Percentiles rank a stretch among this genome's conserved stretches.
These are phyloP conservation scores for Pseudocercospora fijiensis DNA, from an alignment of 2,329 filamentous ascomycete species.

Conservation along the genomic window DNA sequence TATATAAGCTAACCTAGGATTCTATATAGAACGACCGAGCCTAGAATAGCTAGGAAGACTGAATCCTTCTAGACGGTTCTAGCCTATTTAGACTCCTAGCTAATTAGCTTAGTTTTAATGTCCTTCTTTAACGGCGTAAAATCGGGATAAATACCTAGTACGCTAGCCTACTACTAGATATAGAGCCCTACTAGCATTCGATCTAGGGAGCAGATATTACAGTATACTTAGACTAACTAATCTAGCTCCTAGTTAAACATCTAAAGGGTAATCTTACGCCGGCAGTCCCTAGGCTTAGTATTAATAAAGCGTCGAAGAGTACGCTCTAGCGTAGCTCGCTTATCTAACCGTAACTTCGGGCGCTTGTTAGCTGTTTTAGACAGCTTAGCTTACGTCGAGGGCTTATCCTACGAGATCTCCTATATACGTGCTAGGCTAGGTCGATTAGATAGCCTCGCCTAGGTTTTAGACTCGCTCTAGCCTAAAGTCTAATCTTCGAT, in stretches of 20 bases:
- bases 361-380: background rate
- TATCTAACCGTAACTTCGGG: background rate
- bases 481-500: background rate
- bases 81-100: background rate
- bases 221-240: background rate
- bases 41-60: background rate
- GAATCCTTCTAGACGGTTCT: background rate
- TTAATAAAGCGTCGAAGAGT: background rate
- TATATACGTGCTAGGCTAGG: background rate
- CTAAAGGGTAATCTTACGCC: background rate
- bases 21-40: background rate
- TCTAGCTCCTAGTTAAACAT: background rate
- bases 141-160: background rate
- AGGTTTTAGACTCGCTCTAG: background rate
- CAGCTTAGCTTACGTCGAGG: background rate
- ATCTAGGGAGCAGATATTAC: background rate
- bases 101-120: too few species aligned
- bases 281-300: background rate
- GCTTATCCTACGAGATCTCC: background rate
- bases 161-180: background rate
- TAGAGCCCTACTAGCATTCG: background rate
- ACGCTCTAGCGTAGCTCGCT: background rate
- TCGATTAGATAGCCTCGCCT: background rate
- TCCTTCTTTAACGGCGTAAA: background rate
- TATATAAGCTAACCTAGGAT: background rate